These are phyloP conservation scores for Aspergillus neoniger DNA, from an alignment of 2,329 filamentous ascomycete genomes.

Conservation along the genomic window DNA sequence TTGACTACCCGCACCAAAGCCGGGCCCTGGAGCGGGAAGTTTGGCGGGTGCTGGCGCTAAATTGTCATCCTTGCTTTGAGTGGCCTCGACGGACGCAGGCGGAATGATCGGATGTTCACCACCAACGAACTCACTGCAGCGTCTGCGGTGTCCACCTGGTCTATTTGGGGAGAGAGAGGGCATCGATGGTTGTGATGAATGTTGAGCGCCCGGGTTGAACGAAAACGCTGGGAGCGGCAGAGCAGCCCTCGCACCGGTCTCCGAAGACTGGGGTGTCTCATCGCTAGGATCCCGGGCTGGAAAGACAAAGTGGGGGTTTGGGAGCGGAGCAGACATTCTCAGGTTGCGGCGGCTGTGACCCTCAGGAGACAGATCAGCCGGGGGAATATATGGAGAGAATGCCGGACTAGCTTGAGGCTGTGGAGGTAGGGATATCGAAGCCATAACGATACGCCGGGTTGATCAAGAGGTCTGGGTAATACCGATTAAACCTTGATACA, in stretches of 20 bases:
- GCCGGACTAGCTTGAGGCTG: conserved; percentile 30
- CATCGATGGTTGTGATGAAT: conserved; percentile 53
- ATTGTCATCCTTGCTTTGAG: conserved; percentile 28
- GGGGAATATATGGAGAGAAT: conserved; percentile 32
- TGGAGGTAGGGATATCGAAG: conserved; percentile 40
- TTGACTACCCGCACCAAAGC: conserved; percentile 49
- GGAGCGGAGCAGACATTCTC: conserved; percentile 40
- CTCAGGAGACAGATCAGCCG: conserved; percentile 20
- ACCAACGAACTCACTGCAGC: conserved; percentile 84
- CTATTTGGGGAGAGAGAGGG: conserved; percentile 59
- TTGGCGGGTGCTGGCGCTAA: conserved; percentile 25
- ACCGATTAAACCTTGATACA: conserved; percentile 7
- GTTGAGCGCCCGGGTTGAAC: conserved; percentile 37
- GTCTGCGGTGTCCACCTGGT: conserved; percentile 67
- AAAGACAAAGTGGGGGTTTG: conserved; percentile 68
- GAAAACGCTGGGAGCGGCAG: conserved; percentile 41
- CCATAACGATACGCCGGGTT: conserved; percentile 27
- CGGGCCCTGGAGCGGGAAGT: conserved; percentile 36
- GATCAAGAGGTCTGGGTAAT: conserved; percentile 6
- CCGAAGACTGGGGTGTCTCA: conserved; percentile 34
- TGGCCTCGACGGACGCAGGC: conserved; percentile 63
- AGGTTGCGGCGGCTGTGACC: conserved; percentile 28
- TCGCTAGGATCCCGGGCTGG: conserved; percentile 49
- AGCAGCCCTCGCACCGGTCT: conserved; percentile 51
- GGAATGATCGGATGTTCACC: conserved; percentile 55